Conservation (phyloP, 2,329 filamentous ascomycete species). For the Phialocephala subalpina region DNA sequence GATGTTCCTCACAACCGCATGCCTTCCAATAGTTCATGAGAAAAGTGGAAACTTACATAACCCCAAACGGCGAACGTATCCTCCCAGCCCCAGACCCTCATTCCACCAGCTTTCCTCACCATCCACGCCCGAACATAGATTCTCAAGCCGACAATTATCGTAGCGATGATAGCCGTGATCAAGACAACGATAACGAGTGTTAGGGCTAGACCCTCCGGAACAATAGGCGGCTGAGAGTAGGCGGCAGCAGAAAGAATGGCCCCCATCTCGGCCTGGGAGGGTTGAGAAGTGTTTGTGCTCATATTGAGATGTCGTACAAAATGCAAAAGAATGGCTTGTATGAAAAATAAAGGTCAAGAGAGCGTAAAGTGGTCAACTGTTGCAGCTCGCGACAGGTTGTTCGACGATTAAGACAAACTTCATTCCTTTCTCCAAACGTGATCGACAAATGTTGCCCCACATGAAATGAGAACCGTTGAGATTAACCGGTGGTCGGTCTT, state of each 20-base stretch:
- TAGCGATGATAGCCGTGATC: slow-evolving; percentile 17
- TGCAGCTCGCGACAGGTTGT: background rate
- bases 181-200: slow-evolving; percentile 14
- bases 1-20: background rate
- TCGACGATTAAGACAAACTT: slow-evolving; percentile 8
- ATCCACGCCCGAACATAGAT: slow-evolving; percentile 17
- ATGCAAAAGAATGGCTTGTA: background rate
- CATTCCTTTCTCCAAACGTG: background rate
- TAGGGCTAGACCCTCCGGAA: slow-evolving; percentile 10
- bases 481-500: background rate
- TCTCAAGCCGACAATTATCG: slow-evolving; percentile 11
- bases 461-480: background rate
- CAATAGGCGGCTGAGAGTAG: slow-evolving; percentile 14
- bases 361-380: slow-evolving; percentile 8
- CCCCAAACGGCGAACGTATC: slow-evolving; percentile 15
- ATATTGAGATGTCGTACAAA: background rate
- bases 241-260: slow-evolving; percentile 15
- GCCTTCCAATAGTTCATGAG: background rate
- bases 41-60: slow-evolving; percentile 15
- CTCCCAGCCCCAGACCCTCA: slow-evolving; percentile 16
- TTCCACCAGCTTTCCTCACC: slow-evolving; percentile 10
- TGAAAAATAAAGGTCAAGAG: slow-evolving; percentile 9
- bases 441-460: background rate
- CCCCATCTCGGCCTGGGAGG: slow-evolving; percentile 17
- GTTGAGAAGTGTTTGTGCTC: slow-evolving; percentile 15